These are phyloP conservation scores for Rhodomyrtus psidioides DNA, from an alignment of 441 rosid genomes.

Conservation along the genomic window DNA sequence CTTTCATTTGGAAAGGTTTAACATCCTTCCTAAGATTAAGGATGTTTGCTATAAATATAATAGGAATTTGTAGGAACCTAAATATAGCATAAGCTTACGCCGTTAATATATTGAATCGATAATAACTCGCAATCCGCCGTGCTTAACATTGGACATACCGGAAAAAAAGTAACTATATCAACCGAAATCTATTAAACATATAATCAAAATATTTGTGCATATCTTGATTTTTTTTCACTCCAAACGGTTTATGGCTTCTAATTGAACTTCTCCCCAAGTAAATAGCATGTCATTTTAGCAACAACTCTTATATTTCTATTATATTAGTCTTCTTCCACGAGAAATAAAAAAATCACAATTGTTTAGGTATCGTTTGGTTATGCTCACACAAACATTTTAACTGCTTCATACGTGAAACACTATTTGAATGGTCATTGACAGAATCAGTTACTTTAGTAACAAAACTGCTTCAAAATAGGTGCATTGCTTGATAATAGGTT, in stretches of 20 bases:
- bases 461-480: too few relatives aligned
- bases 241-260: not conserved
- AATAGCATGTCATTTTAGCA: not conserved
- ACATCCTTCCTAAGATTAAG: not conserved
- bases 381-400: too few relatives aligned
- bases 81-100: too few relatives aligned
- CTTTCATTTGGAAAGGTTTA: not conserved
- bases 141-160: too few relatives aligned
- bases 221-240: not conserved
- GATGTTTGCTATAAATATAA: not conserved
- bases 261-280: not conserved
- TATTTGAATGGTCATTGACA: too few relatives aligned
- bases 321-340: not conserved
- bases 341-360: not conserved
- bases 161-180: not conserved
- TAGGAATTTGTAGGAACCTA: not conserved
- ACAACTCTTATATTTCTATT: not conserved
- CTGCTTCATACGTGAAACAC: too few relatives aligned
- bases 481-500: too few relatives aligned
- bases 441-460: too few relatives aligned
- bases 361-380: not conserved
- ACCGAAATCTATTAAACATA: not conserved
- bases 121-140: not conserved
- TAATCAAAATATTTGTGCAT: not conserved
- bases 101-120: not conserved